Conservation (phyloP, 2,329 filamentous ascomycete genomes). For the Pseudogymnoascus sp. region DNA sequence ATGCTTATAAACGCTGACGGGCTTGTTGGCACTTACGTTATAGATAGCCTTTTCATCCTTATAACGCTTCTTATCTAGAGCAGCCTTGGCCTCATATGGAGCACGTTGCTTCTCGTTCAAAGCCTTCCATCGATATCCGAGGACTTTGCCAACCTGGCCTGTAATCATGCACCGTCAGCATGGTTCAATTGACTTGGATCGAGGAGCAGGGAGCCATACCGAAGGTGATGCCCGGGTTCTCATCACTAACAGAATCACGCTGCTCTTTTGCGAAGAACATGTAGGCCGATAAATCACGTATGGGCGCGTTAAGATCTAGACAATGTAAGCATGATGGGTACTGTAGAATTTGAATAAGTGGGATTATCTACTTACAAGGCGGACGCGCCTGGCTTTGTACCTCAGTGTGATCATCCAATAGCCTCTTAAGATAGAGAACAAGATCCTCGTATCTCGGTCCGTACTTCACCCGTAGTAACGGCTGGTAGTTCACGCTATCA, state of each 20-base stretch:
- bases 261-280: slow-evolving; percentile 99
- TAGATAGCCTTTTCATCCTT: slow-evolving; percentile 93
- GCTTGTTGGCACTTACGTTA: slow-evolving; percentile 52
- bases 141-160: slow-evolving; percentile 91
- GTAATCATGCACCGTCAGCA: slow-evolving; percentile 8
- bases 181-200: slow-evolving; percentile 15
- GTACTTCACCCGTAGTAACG: slow-evolving; percentile 5
- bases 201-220: slow-evolving; percentile 44
- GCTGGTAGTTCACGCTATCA: slow-evolving; percentile 8
- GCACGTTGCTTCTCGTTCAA: slow-evolving; percentile 80
- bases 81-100: slow-evolving; percentile 92
- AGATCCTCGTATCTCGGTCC: neutral
- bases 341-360: slow-evolving; percentile 56
- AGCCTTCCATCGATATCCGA: slow-evolving; percentile 95
- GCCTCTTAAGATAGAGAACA: neutral
- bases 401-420: neutral
- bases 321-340: neutral
- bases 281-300: slow-evolving; percentile 96
- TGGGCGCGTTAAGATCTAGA: slow-evolving; percentile 78
- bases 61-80: slow-evolving; percentile 93
- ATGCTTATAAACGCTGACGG: slow-evolving; percentile 10
- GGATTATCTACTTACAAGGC: neutral
- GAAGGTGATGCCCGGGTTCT: slow-evolving; percentile 93
- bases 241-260: slow-evolving; percentile 90
- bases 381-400: neutral